Evolutionary conservation across 2,329 filamentous ascomycete genomes (phyloP), one percentile per base, ranked within the genome.

Genomic region (Huntiella moniliformis): DNA sequence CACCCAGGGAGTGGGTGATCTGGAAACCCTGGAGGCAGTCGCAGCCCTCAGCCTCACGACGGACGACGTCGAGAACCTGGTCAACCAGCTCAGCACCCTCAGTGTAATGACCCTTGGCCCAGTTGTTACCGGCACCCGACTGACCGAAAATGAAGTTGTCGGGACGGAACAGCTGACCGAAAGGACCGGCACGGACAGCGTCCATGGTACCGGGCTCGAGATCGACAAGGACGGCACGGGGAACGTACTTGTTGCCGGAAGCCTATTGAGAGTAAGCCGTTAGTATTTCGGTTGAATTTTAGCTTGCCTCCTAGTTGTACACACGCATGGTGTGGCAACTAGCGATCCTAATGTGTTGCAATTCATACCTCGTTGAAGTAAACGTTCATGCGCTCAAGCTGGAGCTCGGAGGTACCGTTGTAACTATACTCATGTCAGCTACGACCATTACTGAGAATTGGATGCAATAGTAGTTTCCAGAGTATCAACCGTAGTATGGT

Each of bases 91-190:
- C 91, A 57, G 91, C 91, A 78, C 91, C 91, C 74, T 98, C 91
- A 55, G 91, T 98, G 78, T 98, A 98, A 67, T 98, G 91, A 71
- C 91, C 91, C 81, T 96, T 98, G 68, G 91, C 91, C 91, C 91
- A 98, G 80, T 96, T 96, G 85, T 98, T 98, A 71, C 91, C 91
- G 66, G 91, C 91, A 77, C 91, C 88, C 59, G 91, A 96, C 74
- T 96, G 91, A 59, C 91, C 91, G 67, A 96, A 96, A 63, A 96
- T 86, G 70, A 96, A 96, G 82, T 96, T 98, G 74, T 98, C 91
- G 64, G 91, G 91, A 55, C 91, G 87, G 86, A 98, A 96, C 57
- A 98, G 86, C 73, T 95, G 83, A 58, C 91, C 91, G 65, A 96
- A 96, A 56, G 91, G 91, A 67, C 91, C 88, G 58, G 88, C 84